Evolutionary conservation across 345 rosid genomes (phyloP).

Genomic region (Lepidium aucheri): DNA sequence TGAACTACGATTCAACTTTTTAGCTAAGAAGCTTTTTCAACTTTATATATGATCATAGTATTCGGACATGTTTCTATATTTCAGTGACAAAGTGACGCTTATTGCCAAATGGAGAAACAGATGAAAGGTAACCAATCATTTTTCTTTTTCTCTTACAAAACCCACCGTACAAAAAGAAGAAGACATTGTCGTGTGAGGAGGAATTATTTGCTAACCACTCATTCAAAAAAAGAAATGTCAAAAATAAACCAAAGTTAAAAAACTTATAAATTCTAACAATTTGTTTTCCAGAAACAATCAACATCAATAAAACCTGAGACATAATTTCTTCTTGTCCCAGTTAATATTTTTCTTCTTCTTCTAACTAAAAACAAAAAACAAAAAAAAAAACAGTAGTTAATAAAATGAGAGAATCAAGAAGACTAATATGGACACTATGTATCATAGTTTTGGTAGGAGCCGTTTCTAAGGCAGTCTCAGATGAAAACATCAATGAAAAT

Average conservation of each 20-base stretch:
- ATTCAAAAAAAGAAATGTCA: neutral
- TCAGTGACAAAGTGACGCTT: neutral
- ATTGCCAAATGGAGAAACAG: neutral
- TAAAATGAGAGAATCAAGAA: slow-evolving; percentile 17
- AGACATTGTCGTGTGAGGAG: neutral
- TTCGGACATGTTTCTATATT: neutral
- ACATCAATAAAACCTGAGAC: neutral
- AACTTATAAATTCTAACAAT: slow-evolving; percentile 2
- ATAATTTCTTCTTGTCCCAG: neutral
- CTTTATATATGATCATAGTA: neutral
- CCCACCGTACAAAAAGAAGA: neutral
- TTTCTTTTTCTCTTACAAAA: neutral
- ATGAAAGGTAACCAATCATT: neutral
- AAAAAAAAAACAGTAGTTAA: neutral
- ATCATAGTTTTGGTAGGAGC: slow-evolving; percentile 12
- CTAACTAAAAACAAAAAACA: neutral
- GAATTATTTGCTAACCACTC: slow-evolving; percentile 10
- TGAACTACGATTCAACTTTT: neutral
- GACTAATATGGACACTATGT: slow-evolving; percentile 13
- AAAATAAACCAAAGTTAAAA: slow-evolving; percentile 10
- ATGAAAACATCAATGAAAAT: neutral
- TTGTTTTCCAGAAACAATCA: neutral
- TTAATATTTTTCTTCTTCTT: neutral
- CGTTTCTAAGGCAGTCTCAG: neutral
- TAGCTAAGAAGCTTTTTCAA: neutral